Evolutionary conservation across 2,329 filamentous ascomycete species (phyloP).

Genomic region (Cryphonectria japonica): DNA sequence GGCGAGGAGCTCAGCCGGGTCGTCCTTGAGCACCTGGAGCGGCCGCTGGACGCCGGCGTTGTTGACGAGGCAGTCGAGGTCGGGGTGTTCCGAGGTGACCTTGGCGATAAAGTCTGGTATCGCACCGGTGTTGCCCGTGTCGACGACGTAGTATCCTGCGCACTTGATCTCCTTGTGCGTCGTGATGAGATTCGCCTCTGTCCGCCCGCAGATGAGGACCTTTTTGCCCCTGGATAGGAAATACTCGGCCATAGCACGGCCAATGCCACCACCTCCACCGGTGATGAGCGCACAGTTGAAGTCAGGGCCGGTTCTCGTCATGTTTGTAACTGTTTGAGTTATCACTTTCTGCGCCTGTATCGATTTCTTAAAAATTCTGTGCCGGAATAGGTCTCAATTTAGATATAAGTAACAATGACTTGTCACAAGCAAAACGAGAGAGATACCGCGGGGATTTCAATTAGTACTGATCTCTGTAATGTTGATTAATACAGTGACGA

Average conservation of each 20-base stretch:
- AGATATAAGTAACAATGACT: no score
- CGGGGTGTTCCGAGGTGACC: conserved; percentile 53
- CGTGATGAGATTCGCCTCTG: conserved; percentile 54
- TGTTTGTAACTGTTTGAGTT: conserved; percentile 9
- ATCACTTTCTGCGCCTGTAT: not conserved
- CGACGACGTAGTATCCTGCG: conserved; percentile 54
- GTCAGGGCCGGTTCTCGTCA: conserved; percentile 35
- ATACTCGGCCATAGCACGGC: conserved; percentile 51
- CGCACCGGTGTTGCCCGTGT: conserved; percentile 50
- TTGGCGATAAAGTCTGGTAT: conserved; percentile 51
- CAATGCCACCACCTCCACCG: conserved; percentile 57
- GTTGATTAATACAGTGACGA: not conserved
- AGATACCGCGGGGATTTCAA: not conserved
- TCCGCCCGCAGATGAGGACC: conserved; percentile 57
- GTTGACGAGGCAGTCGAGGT: conserved; percentile 62
- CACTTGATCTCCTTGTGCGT: conserved; percentile 50
- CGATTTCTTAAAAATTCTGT: not conserved
- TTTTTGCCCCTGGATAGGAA: conserved; percentile 52
- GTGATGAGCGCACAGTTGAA: conserved; percentile 53
- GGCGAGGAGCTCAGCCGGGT: conserved; percentile 46
- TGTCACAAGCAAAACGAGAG: no score
- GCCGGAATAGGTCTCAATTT: not conserved
- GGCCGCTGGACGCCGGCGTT: conserved; percentile 63
- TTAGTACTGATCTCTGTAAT: not conserved
- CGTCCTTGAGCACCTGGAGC: conserved; percentile 46